Evolutionary conservation across 257 asterid genomes (phyloP).

Genomic region (Cruciata laevipes): DNA sequence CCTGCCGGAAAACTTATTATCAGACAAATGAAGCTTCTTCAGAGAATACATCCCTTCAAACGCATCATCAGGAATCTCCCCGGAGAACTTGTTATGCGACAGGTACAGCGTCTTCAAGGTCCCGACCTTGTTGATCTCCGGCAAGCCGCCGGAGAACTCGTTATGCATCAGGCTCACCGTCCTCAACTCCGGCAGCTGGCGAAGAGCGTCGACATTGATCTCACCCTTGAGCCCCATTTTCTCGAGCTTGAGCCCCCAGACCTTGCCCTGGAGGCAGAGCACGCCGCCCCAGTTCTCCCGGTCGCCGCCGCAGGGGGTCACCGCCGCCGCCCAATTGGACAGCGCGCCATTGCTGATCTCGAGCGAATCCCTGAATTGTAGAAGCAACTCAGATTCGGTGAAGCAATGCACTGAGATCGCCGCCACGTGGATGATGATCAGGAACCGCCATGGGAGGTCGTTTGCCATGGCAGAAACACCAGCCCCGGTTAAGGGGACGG

Average conservation of each 20-base stretch:
- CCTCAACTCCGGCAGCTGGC: conserved; percentile 33
- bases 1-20: conserved; percentile 46
- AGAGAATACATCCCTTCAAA: conserved; percentile 54
- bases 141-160: conserved; percentile 50
- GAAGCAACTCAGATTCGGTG: conserved; percentile 38
- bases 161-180: conserved; percentile 57
- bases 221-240: conserved; percentile 54
- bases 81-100: conserved; percentile 50
- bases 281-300: conserved; percentile 36
- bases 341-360: conserved; percentile 17
- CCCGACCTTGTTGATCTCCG: conserved; percentile 33
- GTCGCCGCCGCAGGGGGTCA: conserved; percentile 31
- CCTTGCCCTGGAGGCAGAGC: conserved; percentile 39
- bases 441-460: neutral
- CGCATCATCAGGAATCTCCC: conserved; percentile 31
- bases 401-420: neutral
- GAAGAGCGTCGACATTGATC: conserved; percentile 50
- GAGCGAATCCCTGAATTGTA: conserved; percentile 36
- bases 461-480: conserved; percentile 27
- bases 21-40: conserved; percentile 56
- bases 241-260: conserved; percentile 62
- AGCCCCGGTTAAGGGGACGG: conserved; percentile 30
- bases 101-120: conserved; percentile 38
- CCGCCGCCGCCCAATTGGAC: conserved; percentile 28
- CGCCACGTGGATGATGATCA: neutral